Evolutionary conservation across 805 yeast genomes (phyloP).

Genomic region (Metschnikowia sp.): DNA sequence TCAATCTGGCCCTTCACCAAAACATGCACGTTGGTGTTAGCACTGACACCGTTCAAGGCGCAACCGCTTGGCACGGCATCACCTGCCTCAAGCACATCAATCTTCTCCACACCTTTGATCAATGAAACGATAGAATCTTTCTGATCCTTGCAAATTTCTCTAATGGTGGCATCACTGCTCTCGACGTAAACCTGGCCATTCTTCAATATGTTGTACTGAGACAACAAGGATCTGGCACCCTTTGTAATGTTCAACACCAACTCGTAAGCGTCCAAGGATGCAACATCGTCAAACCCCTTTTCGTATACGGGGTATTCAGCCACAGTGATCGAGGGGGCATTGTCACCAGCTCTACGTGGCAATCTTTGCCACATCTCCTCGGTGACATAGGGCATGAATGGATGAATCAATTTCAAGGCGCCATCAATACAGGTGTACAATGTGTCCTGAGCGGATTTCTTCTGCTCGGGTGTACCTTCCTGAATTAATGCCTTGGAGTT

Average conservation of each 20-base stretch:
- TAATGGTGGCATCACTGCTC: slow-evolving; percentile 47
- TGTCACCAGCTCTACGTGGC: slow-evolving; percentile 78
- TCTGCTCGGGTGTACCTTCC: slow-evolving; percentile 85
- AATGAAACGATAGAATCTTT: slow-evolving; percentile 84
- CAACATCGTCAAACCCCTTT: slow-evolving; percentile 56
- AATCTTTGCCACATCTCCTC: slow-evolving; percentile 99
- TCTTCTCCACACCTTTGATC: slow-evolving; percentile 83
- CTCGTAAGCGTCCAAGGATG: slow-evolving; percentile 74
- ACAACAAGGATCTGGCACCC: slow-evolving; percentile 84
- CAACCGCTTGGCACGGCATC: slow-evolving; percentile 82
- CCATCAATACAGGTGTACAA: slow-evolving; percentile 89
- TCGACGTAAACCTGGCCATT: slow-evolving; percentile 85
- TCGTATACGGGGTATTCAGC: slow-evolving; percentile 75
- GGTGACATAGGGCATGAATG: slow-evolving; percentile 96
- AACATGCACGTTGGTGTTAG: slow-evolving; percentile 81
- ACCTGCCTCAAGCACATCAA: slow-evolving; percentile 55
- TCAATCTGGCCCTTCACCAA: slow-evolving; percentile 94
- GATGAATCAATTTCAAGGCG: slow-evolving; percentile 89
- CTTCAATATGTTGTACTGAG: slow-evolving; percentile 86
- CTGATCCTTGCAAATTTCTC: slow-evolving; percentile 61
- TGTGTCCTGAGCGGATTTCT: slow-evolving; percentile 89
- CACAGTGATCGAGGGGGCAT: slow-evolving; percentile 65
- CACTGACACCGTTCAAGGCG: slow-evolving; percentile 76
- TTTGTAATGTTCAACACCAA: slow-evolving; percentile 82
- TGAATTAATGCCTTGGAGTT: slow-evolving; percentile 89